phyloP scores from a whole-genome alignment of 1,284 basidiomycete genomes.

The Melampsora occidentalis region DNA sequence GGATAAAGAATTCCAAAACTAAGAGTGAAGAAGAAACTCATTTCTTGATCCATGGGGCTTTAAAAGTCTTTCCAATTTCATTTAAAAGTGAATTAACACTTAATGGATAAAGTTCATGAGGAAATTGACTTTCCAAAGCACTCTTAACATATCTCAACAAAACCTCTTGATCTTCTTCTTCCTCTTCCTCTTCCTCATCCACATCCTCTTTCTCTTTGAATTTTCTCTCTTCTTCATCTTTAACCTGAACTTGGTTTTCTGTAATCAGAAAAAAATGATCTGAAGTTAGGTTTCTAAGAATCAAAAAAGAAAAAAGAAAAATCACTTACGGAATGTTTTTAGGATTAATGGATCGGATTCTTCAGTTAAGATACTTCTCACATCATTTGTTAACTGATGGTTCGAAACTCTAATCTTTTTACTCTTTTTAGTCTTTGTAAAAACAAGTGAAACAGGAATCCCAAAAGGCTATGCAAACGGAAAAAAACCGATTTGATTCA shows the following conservation, averaged over 20 bases:
- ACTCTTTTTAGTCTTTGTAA: not conserved
- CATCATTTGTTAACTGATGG: not conserved
- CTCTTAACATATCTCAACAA: too few relatives aligned
- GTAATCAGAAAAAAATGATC: not conserved
- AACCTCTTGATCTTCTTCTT: not conserved
- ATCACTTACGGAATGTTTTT: not conserved
- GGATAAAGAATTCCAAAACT: too few relatives aligned
- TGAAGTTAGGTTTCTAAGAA: not conserved
- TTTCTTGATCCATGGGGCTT: too few relatives aligned
- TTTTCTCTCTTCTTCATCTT: not conserved
- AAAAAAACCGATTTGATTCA: too few relatives aligned
- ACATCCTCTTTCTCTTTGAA: not conserved
- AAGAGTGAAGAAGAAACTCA: too few relatives aligned
- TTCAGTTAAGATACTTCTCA: slow-evolving; percentile 21
- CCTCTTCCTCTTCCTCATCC: too few relatives aligned
- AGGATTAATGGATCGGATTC: slow-evolving; percentile 13
- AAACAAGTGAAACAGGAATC: slow-evolving; percentile 14
- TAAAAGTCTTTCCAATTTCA: too few relatives aligned
- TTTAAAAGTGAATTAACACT: too few relatives aligned
- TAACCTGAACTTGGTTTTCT: not conserved
- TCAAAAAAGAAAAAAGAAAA: not conserved
- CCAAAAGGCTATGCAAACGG: not conserved
- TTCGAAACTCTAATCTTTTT: not conserved
- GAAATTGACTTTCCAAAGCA: too few relatives aligned
- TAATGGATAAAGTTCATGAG: too few relatives aligned